A percentile compares a stretch with the other conserved stretches of the same genome.
Evolutionary conservation across 371 early-diverging fungal genomes (phyloP).

Genomic region (Actinomortierella ambigua): DNA sequence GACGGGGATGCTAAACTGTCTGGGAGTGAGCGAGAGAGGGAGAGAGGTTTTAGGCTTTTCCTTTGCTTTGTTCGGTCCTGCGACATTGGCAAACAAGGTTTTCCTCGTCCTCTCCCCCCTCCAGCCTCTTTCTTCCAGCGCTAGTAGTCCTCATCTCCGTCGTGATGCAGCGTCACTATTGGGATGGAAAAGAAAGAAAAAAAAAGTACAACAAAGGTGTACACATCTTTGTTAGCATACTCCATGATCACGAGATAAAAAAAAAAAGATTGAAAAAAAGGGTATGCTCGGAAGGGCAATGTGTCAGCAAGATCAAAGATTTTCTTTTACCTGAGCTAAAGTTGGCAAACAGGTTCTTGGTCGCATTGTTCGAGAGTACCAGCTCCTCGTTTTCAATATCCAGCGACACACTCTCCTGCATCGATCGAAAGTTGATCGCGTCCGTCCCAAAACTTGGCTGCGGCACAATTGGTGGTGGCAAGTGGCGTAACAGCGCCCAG

Average conservation of each 20-base stretch:
- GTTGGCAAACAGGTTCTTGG: conserved; percentile 68
- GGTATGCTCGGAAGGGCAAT: conserved; percentile 6
- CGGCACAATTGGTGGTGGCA: conserved; percentile 92
- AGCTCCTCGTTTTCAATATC: conserved; percentile 61
- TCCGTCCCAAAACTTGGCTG: conserved; percentile 65
- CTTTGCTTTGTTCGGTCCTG: no score
- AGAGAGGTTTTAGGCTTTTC: no score
- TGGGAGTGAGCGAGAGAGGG: no score
- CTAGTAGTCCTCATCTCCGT: conserved; percentile 61
- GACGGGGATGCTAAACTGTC: no score
- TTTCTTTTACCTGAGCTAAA: conserved; percentile 66
- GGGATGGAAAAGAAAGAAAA: conserved; percentile 9
- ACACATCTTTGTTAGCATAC: no score
- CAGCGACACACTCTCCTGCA: conserved; percentile 66
- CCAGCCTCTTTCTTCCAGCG: background rate
- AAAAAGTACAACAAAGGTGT: no score
- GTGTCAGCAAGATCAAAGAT: conserved; percentile 11
- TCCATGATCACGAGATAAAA: background rate
- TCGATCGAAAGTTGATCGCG: conserved; percentile 71
- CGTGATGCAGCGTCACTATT: conserved; percentile 70
- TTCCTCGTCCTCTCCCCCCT: no score
- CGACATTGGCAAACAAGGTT: no score
- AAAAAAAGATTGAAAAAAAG: conserved; percentile 1
- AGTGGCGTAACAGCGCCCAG: conserved; percentile 91
- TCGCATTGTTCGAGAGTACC: conserved; percentile 40